Evolutionary conservation across 1,139 yeast species (phyloP), one percentile per base, ranked within the genome.

Genomic region (Yamadazyma pseudoaaseri): DNA sequence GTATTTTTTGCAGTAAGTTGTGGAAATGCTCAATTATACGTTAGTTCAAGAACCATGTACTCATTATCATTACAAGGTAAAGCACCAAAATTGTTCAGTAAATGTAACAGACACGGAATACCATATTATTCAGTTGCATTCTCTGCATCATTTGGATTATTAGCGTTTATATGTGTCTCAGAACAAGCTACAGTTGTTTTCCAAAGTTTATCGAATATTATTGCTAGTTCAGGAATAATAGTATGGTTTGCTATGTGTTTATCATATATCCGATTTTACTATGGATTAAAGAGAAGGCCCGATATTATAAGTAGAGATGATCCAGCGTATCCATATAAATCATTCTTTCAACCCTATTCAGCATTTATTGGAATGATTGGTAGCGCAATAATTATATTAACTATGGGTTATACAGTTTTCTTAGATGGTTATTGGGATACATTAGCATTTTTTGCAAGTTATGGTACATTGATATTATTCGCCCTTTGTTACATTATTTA

Each of bases 211-310:
- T 73, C 83, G 7, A 72, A 77, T 45, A 65, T 84, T 24, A 78
- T 82, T 38, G 78, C 89, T 0, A 74, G 87, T 1, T 73, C 90
- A 0, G 86, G 87, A 1, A 71, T 85, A 35, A 56, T 86, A 21
- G 85, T 82, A 33, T 86, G 95, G 95, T 76, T 81, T 37, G 86
- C 90, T 4, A 82, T 86, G 84, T 80, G 87, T 45, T 56, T 85
- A 12, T 73, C 92, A 2, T 86, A 73, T 50, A 59, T 85, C 20
- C 60, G 96, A 35, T 86, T 85, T 49, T 81, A 73, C 55, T 72
- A 73, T 45, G 95, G 90, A 0, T 60, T 86, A 39, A 68, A 76
- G 44, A 57, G 73, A 34, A 62, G 94, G 34, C 85, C 85, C 0
- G 86, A 81, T 52, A 79, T 81, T 29, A 75, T 80, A 25, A 65